phyloP scores from a whole-genome alignment of 495 filamentous ascomycete species.

The Aspergillus sclerotiicarbonarius region DNA sequence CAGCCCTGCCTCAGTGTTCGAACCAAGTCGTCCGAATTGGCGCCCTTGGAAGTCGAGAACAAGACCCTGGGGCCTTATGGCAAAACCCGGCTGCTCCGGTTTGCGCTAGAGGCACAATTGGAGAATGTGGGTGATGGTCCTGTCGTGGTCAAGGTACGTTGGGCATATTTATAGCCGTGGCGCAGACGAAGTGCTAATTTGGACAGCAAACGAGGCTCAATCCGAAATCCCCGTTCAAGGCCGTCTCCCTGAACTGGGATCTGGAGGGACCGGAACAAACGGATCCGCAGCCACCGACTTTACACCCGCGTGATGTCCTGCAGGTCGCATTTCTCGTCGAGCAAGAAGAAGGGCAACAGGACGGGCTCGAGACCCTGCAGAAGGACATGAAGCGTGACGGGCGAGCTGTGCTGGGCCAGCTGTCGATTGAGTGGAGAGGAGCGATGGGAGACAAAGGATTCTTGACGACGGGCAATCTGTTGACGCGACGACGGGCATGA shows the following conservation, averaged over 20 bases:
- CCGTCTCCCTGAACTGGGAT: slow-evolving; percentile 60
- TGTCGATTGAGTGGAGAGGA: slow-evolving; percentile 84
- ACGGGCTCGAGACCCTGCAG: slow-evolving; percentile 43
- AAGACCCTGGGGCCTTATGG: slow-evolving; percentile 46
- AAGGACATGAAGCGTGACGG: slow-evolving; percentile 58
- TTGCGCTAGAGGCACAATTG: slow-evolving; percentile 84
- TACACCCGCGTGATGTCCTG: slow-evolving; percentile 82
- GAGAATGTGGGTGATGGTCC: slow-evolving; percentile 75
- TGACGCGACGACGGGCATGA: slow-evolving; percentile 54
- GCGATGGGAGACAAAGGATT: slow-evolving; percentile 88
- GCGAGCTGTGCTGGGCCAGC: slow-evolving; percentile 69
- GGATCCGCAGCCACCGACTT: slow-evolving; percentile 51
- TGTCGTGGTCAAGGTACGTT: slow-evolving; percentile 43
- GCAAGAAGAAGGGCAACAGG: slow-evolving; percentile 54
- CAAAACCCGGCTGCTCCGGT: slow-evolving; percentile 44
- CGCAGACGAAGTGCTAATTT: background rate
- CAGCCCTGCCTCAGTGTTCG: slow-evolving; percentile 84
- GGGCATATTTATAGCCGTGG: background rate
- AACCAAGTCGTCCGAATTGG: slow-evolving; percentile 74
- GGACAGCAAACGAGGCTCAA: slow-evolving; percentile 50
- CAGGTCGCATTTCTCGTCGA: slow-evolving; percentile 89
- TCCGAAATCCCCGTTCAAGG: slow-evolving; percentile 55
- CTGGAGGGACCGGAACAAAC: slow-evolving; percentile 27
- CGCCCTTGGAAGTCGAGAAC: slow-evolving; percentile 41
- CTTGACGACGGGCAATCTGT: slow-evolving; percentile 81